A percentile compares a stretch with the other conserved stretches of the same genome.
These are phyloP conservation scores for Hericium erinaceus DNA, from an alignment of 768 basidiomycete species.

Conservation along the genomic window DNA sequence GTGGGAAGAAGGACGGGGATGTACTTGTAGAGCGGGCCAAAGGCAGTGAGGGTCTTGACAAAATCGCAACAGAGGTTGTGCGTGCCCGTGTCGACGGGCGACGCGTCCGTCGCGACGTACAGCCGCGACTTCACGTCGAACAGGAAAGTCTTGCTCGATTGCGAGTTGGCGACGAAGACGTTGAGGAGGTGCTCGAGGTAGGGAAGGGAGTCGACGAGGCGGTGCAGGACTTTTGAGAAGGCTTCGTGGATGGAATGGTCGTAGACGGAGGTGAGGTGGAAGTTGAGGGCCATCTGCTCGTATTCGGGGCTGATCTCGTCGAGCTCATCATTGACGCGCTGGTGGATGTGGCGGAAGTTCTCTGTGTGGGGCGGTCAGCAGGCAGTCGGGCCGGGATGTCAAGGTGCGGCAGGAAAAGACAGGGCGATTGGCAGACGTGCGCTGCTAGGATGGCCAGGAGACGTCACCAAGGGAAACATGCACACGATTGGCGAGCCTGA, in stretches of 20 bases:
- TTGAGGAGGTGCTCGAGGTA: conserved; percentile 85
- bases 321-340: conserved; percentile 77
- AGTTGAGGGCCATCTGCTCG: conserved; percentile 72
- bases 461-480: neutral
- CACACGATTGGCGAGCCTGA: neutral
- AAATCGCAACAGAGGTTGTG: conserved; percentile 90
- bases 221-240: conserved; percentile 84
- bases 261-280: conserved; percentile 88
- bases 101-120: conserved; percentile 90
- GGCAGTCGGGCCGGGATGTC: neutral
- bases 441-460: neutral
- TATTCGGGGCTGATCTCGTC: conserved; percentile 68
- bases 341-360: conserved; percentile 85
- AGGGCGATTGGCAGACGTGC: neutral
- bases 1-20: neutral
- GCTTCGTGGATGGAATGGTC: conserved; percentile 90
- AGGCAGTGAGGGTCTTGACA: conserved; percentile 76
- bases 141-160: conserved; percentile 88
- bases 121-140: conserved; percentile 81
- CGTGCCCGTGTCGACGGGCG: conserved; percentile 82
- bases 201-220: conserved; percentile 74
- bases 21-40: conserved; percentile 81
- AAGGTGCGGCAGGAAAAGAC: neutral
- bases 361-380: conserved; percentile 34
- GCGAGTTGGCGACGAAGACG: conserved; percentile 78